Percentiles rank a stretch among this genome's conserved stretches.
phyloP scores from a whole-genome alignment of 2,329 filamentous ascomycete genomes.

The Ceratocystis harringtonii region DNA sequence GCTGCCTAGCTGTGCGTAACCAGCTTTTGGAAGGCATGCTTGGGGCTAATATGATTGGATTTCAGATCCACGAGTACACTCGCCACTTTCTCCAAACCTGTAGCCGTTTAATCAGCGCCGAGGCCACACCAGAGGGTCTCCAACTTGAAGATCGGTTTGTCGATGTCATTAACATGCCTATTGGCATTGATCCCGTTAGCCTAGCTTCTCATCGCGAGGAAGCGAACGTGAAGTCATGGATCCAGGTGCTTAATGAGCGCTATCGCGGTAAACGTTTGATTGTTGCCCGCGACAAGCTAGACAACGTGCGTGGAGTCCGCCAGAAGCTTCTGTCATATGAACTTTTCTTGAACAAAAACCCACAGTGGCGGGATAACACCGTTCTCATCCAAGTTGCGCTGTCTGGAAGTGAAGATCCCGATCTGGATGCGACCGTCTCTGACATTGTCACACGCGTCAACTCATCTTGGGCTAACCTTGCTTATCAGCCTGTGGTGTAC shows the following conservation, averaged over 20 bases:
- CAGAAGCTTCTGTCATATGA: slow-evolving; percentile 90
- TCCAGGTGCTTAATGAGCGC: slow-evolving; percentile 62
- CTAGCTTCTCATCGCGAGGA: slow-evolving; percentile 57
- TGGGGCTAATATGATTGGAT: slow-evolving; percentile 80
- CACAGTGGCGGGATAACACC: slow-evolving; percentile 73
- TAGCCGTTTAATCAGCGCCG: slow-evolving; percentile 77
- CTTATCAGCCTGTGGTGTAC: slow-evolving; percentile 85
- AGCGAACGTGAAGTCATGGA: slow-evolving; percentile 61
- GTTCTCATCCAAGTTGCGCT: slow-evolving; percentile 90
- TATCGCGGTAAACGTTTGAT: slow-evolving; percentile 84
- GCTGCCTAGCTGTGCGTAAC: slow-evolving; percentile 74
- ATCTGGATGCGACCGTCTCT: slow-evolving; percentile 74
- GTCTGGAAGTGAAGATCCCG: slow-evolving; percentile 73
- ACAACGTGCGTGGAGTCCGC: slow-evolving; percentile 78
- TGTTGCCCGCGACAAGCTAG: slow-evolving; percentile 85
- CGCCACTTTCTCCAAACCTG: slow-evolving; percentile 93
- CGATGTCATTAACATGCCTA: slow-evolving; percentile 70
- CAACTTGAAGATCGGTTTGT: slow-evolving; percentile 89
- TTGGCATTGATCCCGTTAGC: slow-evolving; percentile 76
- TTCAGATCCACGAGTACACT: slow-evolving; percentile 86
- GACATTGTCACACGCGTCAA: slow-evolving; percentile 94
- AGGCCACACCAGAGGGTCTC: slow-evolving; percentile 75
- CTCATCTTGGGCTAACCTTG: slow-evolving; percentile 75
- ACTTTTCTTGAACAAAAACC: slow-evolving; percentile 84
- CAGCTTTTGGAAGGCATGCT: slow-evolving; percentile 84